Conservation (phyloP, 164 flowering plant species). For the Vitis vinifera region ASM3070453v1 NC_081812.1:9119501-9120000, state of each 20-base stretch:
- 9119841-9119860: neutral
- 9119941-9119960: too few species aligned
- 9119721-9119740: constrained; percentile 1
- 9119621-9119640: neutral
- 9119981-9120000: too few species aligned
- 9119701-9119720: neutral
- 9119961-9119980: too few species aligned
- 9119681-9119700: too few species aligned
- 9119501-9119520: neutral
- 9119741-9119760: constrained; percentile 64
- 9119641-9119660: neutral
- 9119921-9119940: too few species aligned
- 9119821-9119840: constrained; percentile 72
- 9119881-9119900: neutral
- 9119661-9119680: neutral
- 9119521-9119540: constrained; percentile 41
- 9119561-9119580: constrained; percentile 72
- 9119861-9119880: too few species aligned
- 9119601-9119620: neutral
- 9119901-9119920: neutral
- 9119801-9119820: constrained; percentile 97
- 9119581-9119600: neutral
- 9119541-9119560: constrained; percentile 62
- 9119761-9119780: constrained; percentile 62
- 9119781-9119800: constrained; percentile 83